phyloP scores from a whole-genome alignment of 2,329 filamentous ascomycete genomes.

The Pyrenophora seminiperda region DNA sequence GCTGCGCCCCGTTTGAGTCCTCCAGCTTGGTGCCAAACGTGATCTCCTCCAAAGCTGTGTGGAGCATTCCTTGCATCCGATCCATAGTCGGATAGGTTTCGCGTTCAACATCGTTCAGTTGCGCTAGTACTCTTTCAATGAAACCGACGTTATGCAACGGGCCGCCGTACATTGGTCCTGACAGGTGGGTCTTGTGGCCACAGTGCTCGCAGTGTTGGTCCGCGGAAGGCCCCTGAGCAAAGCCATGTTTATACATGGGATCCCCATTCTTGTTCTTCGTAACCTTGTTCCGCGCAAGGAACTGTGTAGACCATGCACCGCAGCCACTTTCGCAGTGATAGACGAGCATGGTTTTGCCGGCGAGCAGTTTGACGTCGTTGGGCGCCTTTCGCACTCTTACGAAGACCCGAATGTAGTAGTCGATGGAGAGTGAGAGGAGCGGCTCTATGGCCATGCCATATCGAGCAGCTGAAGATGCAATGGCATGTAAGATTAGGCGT shows the following conservation, averaged over 20 bases:
- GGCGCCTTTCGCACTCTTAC: slow-evolving; percentile 80
- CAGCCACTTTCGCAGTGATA: slow-evolving; percentile 92
- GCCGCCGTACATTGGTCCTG: slow-evolving; percentile 93
- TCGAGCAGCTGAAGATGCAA: slow-evolving; percentile 78
- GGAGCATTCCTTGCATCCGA: slow-evolving; percentile 89
- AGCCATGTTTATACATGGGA: slow-evolving; percentile 76
- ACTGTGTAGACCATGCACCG: slow-evolving; percentile 87
- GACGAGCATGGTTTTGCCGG: slow-evolving; percentile 88
- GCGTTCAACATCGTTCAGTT: slow-evolving; percentile 69
- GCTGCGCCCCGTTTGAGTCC: slow-evolving; percentile 22
- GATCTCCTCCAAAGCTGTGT: slow-evolving; percentile 80
- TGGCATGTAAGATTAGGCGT: slow-evolving; percentile 80
- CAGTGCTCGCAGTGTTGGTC: slow-evolving; percentile 79
- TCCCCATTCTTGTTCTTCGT: slow-evolving; percentile 70
- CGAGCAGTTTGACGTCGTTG: slow-evolving; percentile 85
- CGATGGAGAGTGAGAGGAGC: slow-evolving; percentile 88
- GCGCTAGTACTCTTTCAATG: slow-evolving; percentile 75
- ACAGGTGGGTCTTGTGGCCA: slow-evolving; percentile 81
- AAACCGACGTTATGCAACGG: slow-evolving; percentile 85
- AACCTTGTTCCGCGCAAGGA: slow-evolving; percentile 71
- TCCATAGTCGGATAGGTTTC: slow-evolving; percentile 78
- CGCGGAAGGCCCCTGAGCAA: slow-evolving; percentile 71
- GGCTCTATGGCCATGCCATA: slow-evolving; percentile 92
- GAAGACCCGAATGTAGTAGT: slow-evolving; percentile 92
- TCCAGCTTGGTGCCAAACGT: slow-evolving; percentile 36